phyloP scores from a whole-genome alignment of 495 filamentous ascomycete genomes.

The Antarctomyces pellizariae region DNA sequence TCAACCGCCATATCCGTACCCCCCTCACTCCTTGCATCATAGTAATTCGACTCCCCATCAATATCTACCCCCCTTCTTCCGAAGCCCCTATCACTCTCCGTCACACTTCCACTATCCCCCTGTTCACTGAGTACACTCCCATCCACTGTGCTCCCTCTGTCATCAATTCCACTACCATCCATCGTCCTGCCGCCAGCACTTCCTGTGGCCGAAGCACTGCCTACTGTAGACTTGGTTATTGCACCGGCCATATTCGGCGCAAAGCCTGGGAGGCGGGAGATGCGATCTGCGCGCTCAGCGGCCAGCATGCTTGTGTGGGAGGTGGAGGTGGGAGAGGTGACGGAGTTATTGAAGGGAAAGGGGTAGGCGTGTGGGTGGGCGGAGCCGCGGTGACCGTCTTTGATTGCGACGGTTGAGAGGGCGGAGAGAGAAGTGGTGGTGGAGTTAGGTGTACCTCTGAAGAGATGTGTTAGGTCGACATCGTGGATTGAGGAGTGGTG shows the following conservation, averaged over 20 bases:
- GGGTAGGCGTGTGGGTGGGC: constrained; percentile 23
- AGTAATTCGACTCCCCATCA: too few species aligned
- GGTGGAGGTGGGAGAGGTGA: constrained; percentile 22
- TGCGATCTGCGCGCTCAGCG: constrained; percentile 80
- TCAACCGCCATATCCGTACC: too few species aligned
- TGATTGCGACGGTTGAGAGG: constrained; percentile 78
- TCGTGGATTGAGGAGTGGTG: neutral
- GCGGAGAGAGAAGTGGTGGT: constrained; percentile 68
- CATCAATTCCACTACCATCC: constrained; percentile 8
- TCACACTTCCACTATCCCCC: too few species aligned
- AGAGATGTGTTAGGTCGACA: too few species aligned
- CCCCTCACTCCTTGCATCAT: too few species aligned
- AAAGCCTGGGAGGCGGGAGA: constrained; percentile 70
- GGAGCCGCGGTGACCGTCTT: constrained; percentile 73
- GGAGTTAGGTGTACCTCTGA: constrained; percentile 85
- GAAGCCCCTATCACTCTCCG: too few species aligned
- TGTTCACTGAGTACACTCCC: too few species aligned
- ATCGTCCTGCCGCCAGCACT: constrained; percentile 43
- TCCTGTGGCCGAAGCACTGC: constrained; percentile 57
- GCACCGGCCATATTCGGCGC: constrained; percentile 37
- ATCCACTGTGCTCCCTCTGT: too few species aligned
- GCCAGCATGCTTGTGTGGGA: constrained; percentile 46
- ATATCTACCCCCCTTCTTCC: constrained; percentile 4
- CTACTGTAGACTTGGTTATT: constrained; percentile 62
- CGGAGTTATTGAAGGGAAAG: too few species aligned